A percentile compares a stretch with the other conserved stretches of the same genome.
phyloP scores from a whole-genome alignment of 805 yeast species.

The Lipomyces oligophaga region DNA sequence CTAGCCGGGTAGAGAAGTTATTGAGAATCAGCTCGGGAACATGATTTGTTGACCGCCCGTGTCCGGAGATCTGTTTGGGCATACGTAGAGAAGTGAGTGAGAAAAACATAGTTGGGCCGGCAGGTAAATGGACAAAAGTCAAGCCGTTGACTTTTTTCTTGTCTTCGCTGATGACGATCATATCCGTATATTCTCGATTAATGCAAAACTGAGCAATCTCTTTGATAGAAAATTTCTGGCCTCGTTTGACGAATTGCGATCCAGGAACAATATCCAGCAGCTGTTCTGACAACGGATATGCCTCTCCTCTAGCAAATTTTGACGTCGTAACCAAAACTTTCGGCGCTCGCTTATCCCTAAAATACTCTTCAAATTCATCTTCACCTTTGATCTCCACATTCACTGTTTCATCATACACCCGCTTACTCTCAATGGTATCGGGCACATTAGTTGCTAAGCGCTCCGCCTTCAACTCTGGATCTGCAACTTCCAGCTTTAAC shows the following conservation, averaged over 20 bases:
- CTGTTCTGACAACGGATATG: constrained; percentile 85
- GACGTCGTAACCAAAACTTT: constrained; percentile 88
- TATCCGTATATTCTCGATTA: constrained; percentile 81
- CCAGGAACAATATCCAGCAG: constrained; percentile 82
- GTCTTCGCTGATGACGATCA: constrained; percentile 88
- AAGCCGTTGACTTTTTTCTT: constrained; percentile 88
- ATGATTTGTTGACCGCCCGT: constrained; percentile 86
- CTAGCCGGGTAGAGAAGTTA: constrained; percentile 87
- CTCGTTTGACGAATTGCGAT: constrained; percentile 80
- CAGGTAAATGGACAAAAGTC: constrained; percentile 89
- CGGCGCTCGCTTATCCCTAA: constrained; percentile 57
- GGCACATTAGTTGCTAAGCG: constrained; percentile 76
- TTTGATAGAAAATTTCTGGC: constrained; percentile 74
- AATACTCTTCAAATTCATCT: constrained; percentile 56
- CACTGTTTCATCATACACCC: constrained; percentile 85
- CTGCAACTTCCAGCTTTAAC: constrained; percentile 79
- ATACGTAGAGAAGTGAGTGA: constrained; percentile 73
- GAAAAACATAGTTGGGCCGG: constrained; percentile 92
- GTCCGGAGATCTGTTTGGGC: constrained; percentile 74
- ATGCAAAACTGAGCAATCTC: constrained; percentile 82
- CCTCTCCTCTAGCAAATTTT: constrained; percentile 77
- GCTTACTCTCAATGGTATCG: constrained; percentile 73
- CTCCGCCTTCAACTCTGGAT: constrained; percentile 77
- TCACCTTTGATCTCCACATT: constrained; percentile 43
- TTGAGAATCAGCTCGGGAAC: constrained; percentile 88